A percentile compares a stretch with the other conserved stretches of the same genome.
phyloP scores from a whole-genome alignment of 2,329 filamentous ascomycete species.

The Harringtonia lauricola region DNA sequence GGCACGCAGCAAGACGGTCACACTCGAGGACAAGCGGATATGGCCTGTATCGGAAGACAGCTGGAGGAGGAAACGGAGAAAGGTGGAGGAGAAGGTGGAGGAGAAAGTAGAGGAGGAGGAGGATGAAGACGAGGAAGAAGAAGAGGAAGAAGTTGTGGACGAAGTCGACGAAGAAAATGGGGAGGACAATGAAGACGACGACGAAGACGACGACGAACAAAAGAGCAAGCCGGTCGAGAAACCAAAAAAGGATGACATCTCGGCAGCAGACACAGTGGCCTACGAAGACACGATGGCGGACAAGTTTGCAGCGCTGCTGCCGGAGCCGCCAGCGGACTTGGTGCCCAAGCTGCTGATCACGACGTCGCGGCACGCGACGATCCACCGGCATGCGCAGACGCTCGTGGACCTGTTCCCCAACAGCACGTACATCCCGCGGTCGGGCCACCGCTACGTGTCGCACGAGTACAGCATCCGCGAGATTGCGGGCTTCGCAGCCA shows the following conservation, averaged over 20 bases:
- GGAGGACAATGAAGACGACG: conserved; percentile 16
- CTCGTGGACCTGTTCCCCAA: conserved; percentile 80
- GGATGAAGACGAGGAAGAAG: conserved; percentile 33
- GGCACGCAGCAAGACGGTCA: conserved; percentile 66
- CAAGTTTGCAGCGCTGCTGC: conserved; percentile 54
- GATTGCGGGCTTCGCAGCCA: conserved; percentile 74
- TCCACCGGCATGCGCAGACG: conserved; percentile 72
- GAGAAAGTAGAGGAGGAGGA: conserved; percentile 32
- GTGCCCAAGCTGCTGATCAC: conserved; percentile 61
- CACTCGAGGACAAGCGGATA: conserved; percentile 76
- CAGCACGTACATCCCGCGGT: conserved; percentile 75
- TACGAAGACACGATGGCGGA: conserved; percentile 49
- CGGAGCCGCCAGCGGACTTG: conserved; percentile 38
- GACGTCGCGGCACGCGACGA: conserved; percentile 76
- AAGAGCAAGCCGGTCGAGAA: conserved; percentile 27
- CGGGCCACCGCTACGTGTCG: conserved; percentile 61
- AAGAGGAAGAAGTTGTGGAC: conserved; percentile 32
- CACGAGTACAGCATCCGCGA: conserved; percentile 90
- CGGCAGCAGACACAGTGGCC: conserved; percentile 51
- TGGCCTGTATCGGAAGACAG: conserved; percentile 70
- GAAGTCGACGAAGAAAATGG: conserved; percentile 16
- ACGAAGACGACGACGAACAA: conserved; percentile 31
- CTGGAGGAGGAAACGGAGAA: conserved; percentile 44
- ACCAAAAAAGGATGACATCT: conserved; percentile 19
- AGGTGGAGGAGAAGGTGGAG: conserved; percentile 30